Percentiles rank a stretch among this genome's conserved stretches.
Evolutionary conservation across 2,329 filamentous ascomycete species (phyloP).

Genomic region (Penicillium paneum): DNA sequence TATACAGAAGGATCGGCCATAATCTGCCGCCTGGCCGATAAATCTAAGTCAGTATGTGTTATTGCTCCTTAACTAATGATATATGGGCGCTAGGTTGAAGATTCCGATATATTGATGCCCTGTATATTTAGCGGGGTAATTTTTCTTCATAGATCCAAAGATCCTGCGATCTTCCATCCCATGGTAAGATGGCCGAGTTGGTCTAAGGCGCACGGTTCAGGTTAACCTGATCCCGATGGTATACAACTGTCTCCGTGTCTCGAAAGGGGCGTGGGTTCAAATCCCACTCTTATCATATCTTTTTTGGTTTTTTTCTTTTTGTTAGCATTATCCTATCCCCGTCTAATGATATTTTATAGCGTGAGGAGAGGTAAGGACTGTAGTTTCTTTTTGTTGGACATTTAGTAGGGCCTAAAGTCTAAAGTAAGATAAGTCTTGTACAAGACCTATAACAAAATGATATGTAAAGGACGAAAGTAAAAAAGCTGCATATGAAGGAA

Average conservation of each 20-base stretch:
- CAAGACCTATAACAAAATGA: too few species aligned
- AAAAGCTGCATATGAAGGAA: too few species aligned
- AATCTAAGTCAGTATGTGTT: not conserved
- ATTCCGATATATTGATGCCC: too few species aligned
- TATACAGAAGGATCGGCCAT: not conserved
- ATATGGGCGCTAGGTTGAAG: too few species aligned
- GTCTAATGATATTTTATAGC: too few species aligned
- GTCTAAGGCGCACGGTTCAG: conserved; percentile 38
- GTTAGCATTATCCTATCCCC: too few species aligned
- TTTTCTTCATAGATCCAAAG: not conserved
- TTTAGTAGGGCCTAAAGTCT: too few species aligned
- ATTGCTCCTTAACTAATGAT: not conserved
- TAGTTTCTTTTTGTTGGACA: too few species aligned
- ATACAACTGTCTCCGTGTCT: conserved; percentile 13
- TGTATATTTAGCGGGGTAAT: too few species aligned
- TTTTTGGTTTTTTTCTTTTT: conserved; percentile 2
- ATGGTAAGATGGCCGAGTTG: conserved; percentile 38
- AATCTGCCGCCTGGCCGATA: not conserved
- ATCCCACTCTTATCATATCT: conserved; percentile 13
- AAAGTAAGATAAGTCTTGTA: too few species aligned
- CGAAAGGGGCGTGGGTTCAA: conserved; percentile 14
- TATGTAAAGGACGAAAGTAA: too few species aligned
- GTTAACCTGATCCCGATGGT: conserved; percentile 25
- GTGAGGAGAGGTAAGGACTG: too few species aligned
- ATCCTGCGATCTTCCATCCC: not conserved